Percentiles rank a stretch among this genome's conserved stretches.
These are phyloP conservation scores for Zychaea mexicana DNA, from an alignment of 371 early-diverging fungal genomes.

Conservation along the genomic window DNA sequence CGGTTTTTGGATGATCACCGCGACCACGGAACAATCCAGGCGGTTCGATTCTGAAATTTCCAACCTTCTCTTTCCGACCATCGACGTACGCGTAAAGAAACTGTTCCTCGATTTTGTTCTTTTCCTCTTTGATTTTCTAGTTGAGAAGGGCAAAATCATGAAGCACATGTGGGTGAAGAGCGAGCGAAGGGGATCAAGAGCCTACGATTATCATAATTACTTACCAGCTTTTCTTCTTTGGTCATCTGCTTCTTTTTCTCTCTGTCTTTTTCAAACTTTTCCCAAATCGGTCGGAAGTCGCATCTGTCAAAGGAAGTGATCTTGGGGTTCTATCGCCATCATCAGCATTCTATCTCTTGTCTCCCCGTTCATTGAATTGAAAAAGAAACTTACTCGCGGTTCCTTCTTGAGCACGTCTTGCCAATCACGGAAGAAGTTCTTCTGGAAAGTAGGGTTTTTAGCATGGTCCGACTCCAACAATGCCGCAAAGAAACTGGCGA, in stretches of 20 bases:
- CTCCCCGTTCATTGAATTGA: no score
- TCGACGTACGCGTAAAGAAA: constrained; percentile 82
- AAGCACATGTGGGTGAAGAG: no score
- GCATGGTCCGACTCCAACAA: constrained; percentile 85
- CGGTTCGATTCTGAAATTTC: constrained; percentile 97
- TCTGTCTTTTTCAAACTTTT: constrained; percentile 76
- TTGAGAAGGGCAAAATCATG: neutral
- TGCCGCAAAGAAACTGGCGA: constrained; percentile 93
- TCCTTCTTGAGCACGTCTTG: constrained; percentile 61
- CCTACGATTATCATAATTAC: no score
- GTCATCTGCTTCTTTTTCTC: constrained; percentile 84
- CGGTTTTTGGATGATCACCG: constrained; percentile 96
- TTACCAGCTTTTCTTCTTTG: constrained; percentile 87
- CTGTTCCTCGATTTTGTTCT: constrained; percentile 67
- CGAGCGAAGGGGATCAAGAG: no score
- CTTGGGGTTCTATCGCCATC: constrained; percentile 54
- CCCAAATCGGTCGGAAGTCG: constrained; percentile 87
- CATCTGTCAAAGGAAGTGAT: constrained; percentile 84
- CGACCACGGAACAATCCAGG: constrained; percentile 97
- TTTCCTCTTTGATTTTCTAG: constrained; percentile 74
- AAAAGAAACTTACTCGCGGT: constrained; percentile 54
- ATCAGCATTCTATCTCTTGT: no score
- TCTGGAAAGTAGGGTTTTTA: constrained; percentile 80
- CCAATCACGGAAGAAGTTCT: constrained; percentile 94
- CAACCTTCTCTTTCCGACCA: constrained; percentile 95